A percentile compares a stretch with the other conserved stretches of the same genome.
Evolutionary conservation across 371 early-diverging fungal species (phyloP).

Genomic region (Nosema muscidifuracis): DNA sequence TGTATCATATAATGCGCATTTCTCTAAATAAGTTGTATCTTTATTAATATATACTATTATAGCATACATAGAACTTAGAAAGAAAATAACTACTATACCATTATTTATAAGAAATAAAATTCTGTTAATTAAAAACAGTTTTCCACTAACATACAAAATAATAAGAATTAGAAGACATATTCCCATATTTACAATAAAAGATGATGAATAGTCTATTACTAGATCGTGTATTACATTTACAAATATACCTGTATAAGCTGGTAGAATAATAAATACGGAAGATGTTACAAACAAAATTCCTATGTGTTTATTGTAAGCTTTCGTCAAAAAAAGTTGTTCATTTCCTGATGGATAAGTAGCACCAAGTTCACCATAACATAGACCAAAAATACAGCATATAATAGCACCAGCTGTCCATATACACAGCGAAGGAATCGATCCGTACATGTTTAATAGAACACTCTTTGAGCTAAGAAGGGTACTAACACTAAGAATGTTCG

Average conservation of each 20-base stretch:
- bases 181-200: no score
- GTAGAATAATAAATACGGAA: slow-evolving; percentile 15
- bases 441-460: neutral
- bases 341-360: slow-evolving; percentile 41
- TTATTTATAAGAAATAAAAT: slow-evolving; percentile 13
- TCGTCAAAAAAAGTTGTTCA: slow-evolving; percentile 27
- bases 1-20: slow-evolving; percentile 22
- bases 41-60: neutral
- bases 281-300: slow-evolving; percentile 3
- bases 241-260: no score
- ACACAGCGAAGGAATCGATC: neutral
- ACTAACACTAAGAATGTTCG: slow-evolving; percentile 26
- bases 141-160: no score
- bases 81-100: slow-evolving; percentile 3
- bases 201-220: no score
- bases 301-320: slow-evolving; percentile 16
- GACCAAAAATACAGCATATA: slow-evolving; percentile 20
- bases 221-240: no score
- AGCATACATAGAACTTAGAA: neutral
- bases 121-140: neutral
- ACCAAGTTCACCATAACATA: slow-evolving; percentile 51
- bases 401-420: slow-evolving; percentile 8
- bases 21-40: no score
- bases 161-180: no score
- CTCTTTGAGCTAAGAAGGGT: slow-evolving; percentile 10